Evolutionary conservation across 2,329 filamentous ascomycete species (phyloP).

Genomic region (Clarireedia hainanense): DNA sequence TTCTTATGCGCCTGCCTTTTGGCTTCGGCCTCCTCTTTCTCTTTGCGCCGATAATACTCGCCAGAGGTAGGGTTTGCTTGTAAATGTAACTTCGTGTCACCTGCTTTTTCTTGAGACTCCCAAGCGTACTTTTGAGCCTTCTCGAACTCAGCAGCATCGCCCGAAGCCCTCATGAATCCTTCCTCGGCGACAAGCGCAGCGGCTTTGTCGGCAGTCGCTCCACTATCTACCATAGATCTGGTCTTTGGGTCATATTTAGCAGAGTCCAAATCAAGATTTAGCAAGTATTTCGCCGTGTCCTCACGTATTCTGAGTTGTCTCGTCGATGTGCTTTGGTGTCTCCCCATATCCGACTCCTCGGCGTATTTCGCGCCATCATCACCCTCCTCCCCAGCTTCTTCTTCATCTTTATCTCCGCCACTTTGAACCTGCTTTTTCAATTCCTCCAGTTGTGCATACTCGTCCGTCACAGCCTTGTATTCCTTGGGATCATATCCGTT

Average conservation of each 20-base stretch:
- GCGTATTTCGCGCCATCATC: slow-evolving; percentile 67
- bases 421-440: slow-evolving; percentile 47
- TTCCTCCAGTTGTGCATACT: slow-evolving; percentile 80
- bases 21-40: slow-evolving; percentile 62
- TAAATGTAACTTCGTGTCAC: slow-evolving; percentile 74
- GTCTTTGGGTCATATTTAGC: slow-evolving; percentile 98
- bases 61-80: slow-evolving; percentile 96
- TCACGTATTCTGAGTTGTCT: slow-evolving; percentile 86
- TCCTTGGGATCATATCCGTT: slow-evolving; percentile 92
- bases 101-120: slow-evolving; percentile 82
- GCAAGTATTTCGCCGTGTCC: slow-evolving; percentile 92
- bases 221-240: slow-evolving; percentile 78
- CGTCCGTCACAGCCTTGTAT: slow-evolving; percentile 79
- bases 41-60: slow-evolving; percentile 74
- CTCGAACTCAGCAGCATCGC: slow-evolving; percentile 90
- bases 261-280: slow-evolving; percentile 91
- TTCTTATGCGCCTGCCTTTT: slow-evolving; percentile 62
- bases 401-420: slow-evolving; percentile 38
- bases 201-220: slow-evolving; percentile 71
- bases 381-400: slow-evolving; percentile 43
- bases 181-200: slow-evolving; percentile 84
- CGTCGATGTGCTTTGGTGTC: slow-evolving; percentile 84
- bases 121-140: slow-evolving; percentile 84
- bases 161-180: slow-evolving; percentile 79
- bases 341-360: slow-evolving; percentile 93